Conservation (phyloP, 169 alveolate genomes). For the Sarcocystis neurona region DNA sequence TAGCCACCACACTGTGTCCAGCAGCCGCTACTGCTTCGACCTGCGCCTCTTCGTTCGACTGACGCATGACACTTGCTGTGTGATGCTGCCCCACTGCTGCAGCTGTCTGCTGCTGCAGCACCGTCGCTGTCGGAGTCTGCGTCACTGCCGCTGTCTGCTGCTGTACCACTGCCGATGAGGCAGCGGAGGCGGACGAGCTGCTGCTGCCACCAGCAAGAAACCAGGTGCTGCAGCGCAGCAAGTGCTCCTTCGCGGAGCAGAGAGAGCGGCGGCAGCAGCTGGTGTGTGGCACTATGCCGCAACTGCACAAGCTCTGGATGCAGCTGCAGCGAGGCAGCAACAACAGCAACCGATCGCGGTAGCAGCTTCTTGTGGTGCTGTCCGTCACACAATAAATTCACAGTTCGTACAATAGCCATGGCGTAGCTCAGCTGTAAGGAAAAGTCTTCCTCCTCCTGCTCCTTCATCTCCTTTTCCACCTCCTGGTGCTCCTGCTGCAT, state of each 20-base stretch:
- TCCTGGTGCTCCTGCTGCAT: no score
- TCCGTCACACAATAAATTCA: constrained; percentile 24
- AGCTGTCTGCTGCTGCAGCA: no score
- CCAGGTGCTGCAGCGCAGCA: constrained; percentile 30
- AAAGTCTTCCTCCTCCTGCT: no score
- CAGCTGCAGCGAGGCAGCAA: constrained; percentile 31
- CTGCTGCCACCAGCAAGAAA: constrained; percentile 26
- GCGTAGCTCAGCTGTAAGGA: constrained; percentile 43
- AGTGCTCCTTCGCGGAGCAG: constrained; percentile 42
- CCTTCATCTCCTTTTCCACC: no score
- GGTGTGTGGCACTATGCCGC: constrained; percentile 58
- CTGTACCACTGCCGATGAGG: constrained; percentile 13
- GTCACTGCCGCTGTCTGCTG: no score
- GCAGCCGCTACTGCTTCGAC: no score
- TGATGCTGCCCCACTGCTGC: no score
- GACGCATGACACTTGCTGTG: no score
- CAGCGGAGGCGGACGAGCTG: constrained; percentile 10
- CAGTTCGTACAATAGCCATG: constrained; percentile 29
- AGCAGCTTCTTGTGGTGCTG: not conserved
- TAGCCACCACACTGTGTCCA: no score
- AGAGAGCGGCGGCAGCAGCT: constrained; percentile 41
- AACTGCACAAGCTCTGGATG: constrained; percentile 47
- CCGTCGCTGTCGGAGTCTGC: no score
- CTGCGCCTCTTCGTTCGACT: no score
- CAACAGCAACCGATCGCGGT: constrained; percentile 27